phyloP scores from a whole-genome alignment of 805 yeast genomes.

The Candida adriatica region DNA sequence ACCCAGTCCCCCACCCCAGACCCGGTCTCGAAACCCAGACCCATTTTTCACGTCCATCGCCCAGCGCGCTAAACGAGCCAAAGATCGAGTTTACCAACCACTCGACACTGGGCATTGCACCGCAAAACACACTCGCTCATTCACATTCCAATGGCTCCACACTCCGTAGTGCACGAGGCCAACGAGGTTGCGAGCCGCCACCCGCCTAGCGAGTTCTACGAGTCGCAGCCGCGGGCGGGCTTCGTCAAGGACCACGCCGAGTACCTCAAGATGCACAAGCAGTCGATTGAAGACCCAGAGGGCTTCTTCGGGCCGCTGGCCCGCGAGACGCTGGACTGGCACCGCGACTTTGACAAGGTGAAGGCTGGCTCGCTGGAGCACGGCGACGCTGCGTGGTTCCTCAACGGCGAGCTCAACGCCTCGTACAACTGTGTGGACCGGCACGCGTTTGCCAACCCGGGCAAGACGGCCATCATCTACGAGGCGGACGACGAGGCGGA shows the following conservation, averaged over 20 bases:
- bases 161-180: constrained; percentile 36
- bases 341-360: constrained; percentile 61
- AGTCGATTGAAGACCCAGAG: constrained; percentile 76
- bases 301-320: constrained; percentile 77
- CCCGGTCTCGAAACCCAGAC: no score
- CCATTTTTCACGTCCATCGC: no score
- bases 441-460: constrained; percentile 84
- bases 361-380: constrained; percentile 51
- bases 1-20: no score
- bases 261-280: constrained; percentile 60
- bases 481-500: constrained; percentile 90
- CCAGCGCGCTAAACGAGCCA: no score
- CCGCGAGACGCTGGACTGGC: constrained; percentile 69
- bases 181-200: constrained; percentile 25
- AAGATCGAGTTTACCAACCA: no score
- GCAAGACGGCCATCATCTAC: constrained; percentile 77
- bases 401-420: constrained; percentile 91
- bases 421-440: constrained; percentile 91
- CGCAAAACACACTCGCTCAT: no score
- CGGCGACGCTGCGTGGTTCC: constrained; percentile 85
- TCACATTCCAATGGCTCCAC: constrained; percentile 17
- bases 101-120: no score
- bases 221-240: constrained; percentile 31
- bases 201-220: constrained; percentile 33
- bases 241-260: constrained; percentile 40